phyloP scores from a whole-genome alignment of 345 rosid species.

The Triadica sebifera region DNA sequence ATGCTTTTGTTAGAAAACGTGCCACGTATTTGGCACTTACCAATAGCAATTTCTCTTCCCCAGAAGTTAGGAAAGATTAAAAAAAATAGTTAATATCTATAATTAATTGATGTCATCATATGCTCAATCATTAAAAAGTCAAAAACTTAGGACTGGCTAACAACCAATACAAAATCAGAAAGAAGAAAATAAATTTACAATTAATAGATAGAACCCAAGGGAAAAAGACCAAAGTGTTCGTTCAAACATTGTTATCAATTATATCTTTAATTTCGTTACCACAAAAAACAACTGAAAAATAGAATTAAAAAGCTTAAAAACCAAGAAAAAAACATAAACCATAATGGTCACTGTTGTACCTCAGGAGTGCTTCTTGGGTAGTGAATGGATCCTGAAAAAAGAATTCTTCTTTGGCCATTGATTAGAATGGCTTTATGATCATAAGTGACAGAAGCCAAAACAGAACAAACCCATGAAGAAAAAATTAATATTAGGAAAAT shows the following conservation, averaged over 20 bases:
- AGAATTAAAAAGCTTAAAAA: conserved; percentile 5
- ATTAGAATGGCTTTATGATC: conserved; percentile 55
- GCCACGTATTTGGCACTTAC: background rate
- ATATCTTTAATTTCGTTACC: background rate
- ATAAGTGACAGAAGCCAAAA: conserved; percentile 56
- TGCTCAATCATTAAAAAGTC: background rate
- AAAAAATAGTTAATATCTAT: background rate
- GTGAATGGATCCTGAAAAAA: conserved; percentile 65
- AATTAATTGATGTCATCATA: background rate
- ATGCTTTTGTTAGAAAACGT: background rate
- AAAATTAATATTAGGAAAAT: conserved; percentile 21
- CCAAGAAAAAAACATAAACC: background rate
- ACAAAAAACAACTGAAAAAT: background rate
- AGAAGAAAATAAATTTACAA: background rate
- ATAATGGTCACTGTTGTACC: conserved; percentile 30
- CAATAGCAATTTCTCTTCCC: conserved; percentile 2
- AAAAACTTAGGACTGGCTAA: background rate
- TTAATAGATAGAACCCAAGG: background rate
- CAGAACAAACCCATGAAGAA: conserved; percentile 37
- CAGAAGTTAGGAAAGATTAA: conserved; percentile 1
- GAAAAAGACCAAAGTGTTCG: background rate
- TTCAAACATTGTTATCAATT: conserved; percentile 1
- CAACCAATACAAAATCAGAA: background rate
- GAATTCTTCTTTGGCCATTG: conserved; percentile 47
- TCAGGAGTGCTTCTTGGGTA: conserved; percentile 65